phyloP scores from a whole-genome alignment of 2,329 filamentous ascomycete genomes.

The Fusarium vanettenii region DNA sequence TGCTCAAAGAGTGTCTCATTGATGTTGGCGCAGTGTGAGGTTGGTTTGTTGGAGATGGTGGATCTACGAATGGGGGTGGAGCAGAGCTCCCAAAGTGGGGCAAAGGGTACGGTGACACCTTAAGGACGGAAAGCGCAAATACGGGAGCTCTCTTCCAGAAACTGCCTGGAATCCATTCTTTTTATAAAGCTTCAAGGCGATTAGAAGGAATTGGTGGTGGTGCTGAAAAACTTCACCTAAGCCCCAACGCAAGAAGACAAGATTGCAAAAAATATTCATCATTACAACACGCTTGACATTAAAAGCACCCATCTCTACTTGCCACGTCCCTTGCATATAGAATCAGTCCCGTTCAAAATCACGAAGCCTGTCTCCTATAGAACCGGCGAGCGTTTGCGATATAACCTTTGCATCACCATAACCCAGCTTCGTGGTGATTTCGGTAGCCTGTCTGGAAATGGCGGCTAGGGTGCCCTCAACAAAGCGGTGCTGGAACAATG shows the following conservation, averaged over 20 bases:
- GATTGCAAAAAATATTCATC: not conserved
- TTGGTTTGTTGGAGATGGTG: slow-evolving; percentile 10
- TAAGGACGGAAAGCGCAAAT: not conserved
- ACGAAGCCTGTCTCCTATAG: not conserved
- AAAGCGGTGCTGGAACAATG: not conserved
- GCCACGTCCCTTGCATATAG: not conserved
- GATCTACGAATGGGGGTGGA: slow-evolving; percentile 34
- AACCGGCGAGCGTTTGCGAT: not conserved
- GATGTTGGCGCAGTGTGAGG: slow-evolving; percentile 19
- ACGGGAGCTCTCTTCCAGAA: not conserved
- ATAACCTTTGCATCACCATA: not conserved
- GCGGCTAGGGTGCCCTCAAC: not conserved
- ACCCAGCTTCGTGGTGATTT: not conserved
- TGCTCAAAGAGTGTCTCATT: not conserved
- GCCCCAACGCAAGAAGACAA: not conserved
- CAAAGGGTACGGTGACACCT: not conserved
- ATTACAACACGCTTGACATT: not conserved
- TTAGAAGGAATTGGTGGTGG: not conserved
- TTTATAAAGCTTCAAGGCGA: not conserved
- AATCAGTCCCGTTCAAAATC: not conserved
- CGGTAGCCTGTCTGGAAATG: not conserved
- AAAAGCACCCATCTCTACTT: not conserved
- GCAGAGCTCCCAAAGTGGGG: slow-evolving; percentile 33
- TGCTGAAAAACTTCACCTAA: not conserved
- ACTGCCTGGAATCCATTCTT: slow-evolving; percentile 5